Evolutionary conservation across 352 stramenopile species (phyloP).

Genomic region (Albugo candida): DNA sequence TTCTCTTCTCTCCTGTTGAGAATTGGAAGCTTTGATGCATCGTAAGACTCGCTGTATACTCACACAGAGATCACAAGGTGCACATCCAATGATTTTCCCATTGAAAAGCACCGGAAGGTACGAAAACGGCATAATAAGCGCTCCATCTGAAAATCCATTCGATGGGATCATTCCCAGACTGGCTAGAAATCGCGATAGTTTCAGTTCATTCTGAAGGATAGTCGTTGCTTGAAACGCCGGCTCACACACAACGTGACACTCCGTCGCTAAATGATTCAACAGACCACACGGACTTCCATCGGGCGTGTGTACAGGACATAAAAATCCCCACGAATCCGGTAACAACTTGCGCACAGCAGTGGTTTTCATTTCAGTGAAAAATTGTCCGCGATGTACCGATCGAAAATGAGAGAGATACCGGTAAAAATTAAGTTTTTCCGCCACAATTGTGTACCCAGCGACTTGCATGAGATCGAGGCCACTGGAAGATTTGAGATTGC

Average conservation of each 20-base stretch:
- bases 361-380: slow-evolving; percentile 99
- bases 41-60: slow-evolving; percentile 50
- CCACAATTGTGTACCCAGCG: slow-evolving; percentile 97
- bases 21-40: slow-evolving; percentile 42
- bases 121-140: slow-evolving; percentile 69
- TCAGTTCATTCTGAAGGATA: slow-evolving; percentile 48
- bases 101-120: slow-evolving; percentile 94
- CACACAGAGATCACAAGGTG: slow-evolving; percentile 70
- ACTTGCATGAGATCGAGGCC: slow-evolving; percentile 96
- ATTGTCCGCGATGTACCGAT: slow-evolving; percentile 96
- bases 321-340: slow-evolving; percentile 97
- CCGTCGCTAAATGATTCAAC: slow-evolving; percentile 94
- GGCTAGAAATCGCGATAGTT: slow-evolving; percentile 53
- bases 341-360: slow-evolving; percentile 96
- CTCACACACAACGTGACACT: slow-evolving; percentile 73
- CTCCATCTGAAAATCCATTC: slow-evolving; percentile 59
- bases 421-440: slow-evolving; percentile 98
- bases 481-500: slow-evolving; percentile 93
- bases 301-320: slow-evolving; percentile 99
- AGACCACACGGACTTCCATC: slow-evolving; percentile 98
- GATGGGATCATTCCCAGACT: slow-evolving; percentile 69
- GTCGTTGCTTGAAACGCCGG: slow-evolving; percentile 56
- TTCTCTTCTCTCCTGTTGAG: slow-evolving; percentile 19
- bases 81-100: slow-evolving; percentile 88
- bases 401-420: slow-evolving; percentile 98